Evolutionary conservation across 1,139 yeast genomes (phyloP).

Genomic region (Magnusiomyces fungicola): DNA sequence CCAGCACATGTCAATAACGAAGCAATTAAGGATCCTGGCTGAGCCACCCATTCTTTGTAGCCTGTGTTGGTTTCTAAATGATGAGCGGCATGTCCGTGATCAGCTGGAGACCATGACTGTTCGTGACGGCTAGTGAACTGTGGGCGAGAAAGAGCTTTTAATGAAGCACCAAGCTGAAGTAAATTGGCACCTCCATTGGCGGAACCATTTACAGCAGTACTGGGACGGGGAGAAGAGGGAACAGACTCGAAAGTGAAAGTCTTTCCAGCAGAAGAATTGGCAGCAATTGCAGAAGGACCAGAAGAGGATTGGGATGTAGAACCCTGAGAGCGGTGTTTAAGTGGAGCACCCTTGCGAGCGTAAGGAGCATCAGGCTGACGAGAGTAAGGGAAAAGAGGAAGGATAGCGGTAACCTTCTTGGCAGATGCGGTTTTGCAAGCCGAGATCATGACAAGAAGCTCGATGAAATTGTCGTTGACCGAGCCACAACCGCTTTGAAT

Average conservation of each 20-base stretch:
- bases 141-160: conserved; percentile 1
- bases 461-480: conserved; percentile 87
- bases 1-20: conserved; percentile 87
- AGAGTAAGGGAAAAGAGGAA: conserved; percentile 92
- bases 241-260: conserved; percentile 52
- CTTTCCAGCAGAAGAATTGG: conserved; percentile 7
- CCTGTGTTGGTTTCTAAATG: conserved; percentile 44
- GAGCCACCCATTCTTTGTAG: conserved; percentile 92
- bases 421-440: conserved; percentile 98
- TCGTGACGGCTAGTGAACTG: conserved; percentile 6
- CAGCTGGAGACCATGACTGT: conserved; percentile 19
- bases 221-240: conserved; percentile 53
- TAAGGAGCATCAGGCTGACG: conserved; percentile 96
- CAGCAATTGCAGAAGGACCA: not conserved
- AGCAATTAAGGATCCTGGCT: conserved; percentile 89
- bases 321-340: conserved; percentile 39
- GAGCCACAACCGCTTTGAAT: conserved; percentile 69
- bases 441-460: conserved; percentile 76
- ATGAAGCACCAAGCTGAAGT: not conserved
- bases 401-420: conserved; percentile 83
- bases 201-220: not conserved
- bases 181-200: not conserved
- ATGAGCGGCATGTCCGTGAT: too few species aligned
- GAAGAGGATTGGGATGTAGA: not conserved
- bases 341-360: conserved; percentile 59